Evolutionary conservation across 2,329 filamentous ascomycete genomes (phyloP).

Genomic region (Cryphonectria carpinicola): DNA sequence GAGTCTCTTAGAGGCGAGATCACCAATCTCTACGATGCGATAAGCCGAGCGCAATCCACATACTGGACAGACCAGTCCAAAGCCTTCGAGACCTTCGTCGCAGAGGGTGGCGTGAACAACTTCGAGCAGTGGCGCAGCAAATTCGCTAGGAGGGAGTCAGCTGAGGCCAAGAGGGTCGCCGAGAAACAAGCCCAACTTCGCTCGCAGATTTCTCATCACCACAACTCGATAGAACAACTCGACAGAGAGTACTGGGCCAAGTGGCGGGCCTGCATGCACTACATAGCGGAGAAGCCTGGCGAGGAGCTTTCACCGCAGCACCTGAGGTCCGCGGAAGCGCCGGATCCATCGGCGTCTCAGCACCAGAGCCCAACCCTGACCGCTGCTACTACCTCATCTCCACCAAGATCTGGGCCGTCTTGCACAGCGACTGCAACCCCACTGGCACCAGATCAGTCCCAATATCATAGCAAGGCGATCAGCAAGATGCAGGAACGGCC

Average conservation of each 20-base stretch:
- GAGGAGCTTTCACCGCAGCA: not conserved
- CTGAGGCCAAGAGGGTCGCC: not conserved
- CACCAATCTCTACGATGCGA: not conserved
- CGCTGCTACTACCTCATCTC: not conserved
- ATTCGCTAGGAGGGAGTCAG: conserved; percentile 10
- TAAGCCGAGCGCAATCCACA: not conserved
- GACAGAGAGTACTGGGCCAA: conserved; percentile 18
- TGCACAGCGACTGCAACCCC: not conserved
- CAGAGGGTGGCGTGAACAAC: not conserved
- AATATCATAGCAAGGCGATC: not conserved
- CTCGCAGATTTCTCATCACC: not conserved
- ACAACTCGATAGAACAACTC: not conserved
- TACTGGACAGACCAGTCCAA: conserved; percentile 16
- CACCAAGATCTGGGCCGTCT: not conserved
- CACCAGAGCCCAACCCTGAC: not conserved
- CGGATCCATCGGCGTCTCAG: not conserved
- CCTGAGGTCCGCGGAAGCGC: not conserved
- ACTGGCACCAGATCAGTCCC: not conserved
- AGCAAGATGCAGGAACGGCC: not conserved
- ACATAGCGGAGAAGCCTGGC: not conserved
- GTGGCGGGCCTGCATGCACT: conserved; percentile 11
- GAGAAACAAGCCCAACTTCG: not conserved
- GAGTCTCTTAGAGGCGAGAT: not conserved
- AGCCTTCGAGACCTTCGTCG: not conserved
- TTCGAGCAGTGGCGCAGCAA: not conserved